phyloP scores from a whole-genome alignment of 306 rosid species.

The Rosa chinensis region DNA sequence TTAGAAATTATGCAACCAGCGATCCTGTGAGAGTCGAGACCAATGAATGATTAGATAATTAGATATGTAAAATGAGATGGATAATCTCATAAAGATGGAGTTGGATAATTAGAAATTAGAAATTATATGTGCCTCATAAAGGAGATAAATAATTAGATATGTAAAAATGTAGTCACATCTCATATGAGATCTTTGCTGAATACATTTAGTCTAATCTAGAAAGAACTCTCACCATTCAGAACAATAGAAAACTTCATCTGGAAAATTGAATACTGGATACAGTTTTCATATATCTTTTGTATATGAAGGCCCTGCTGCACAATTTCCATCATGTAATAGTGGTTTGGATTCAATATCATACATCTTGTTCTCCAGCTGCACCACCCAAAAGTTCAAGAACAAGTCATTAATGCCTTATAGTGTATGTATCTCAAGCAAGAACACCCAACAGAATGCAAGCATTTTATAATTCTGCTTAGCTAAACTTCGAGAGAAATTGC shows the following conservation, averaged over 20 bases:
- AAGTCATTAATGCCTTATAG: not conserved
- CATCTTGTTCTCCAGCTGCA: conserved; percentile 26
- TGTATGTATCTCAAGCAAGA: not conserved
- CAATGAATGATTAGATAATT: not conserved
- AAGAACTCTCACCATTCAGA: conserved; percentile 1
- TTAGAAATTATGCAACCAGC: not conserved
- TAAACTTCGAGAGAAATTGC: not conserved
- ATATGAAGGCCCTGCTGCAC: not conserved
- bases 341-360: conserved; percentile 16
- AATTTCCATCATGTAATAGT: not conserved
- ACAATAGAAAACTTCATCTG: not conserved
- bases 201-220: not conserved
- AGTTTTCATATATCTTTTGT: not conserved
- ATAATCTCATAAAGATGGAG: not conserved
- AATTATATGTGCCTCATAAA: not conserved
- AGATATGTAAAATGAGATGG: too few species aligned
- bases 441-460: not conserved
- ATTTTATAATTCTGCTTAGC: not conserved
- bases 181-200: not conserved
- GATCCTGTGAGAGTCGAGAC: not conserved
- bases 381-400: not conserved
- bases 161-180: not conserved
- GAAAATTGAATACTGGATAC: not conserved
- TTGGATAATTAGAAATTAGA: not conserved
- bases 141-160: not conserved